Percentiles rank a stretch among this genome's conserved stretches.
These are phyloP conservation scores for Microbotryum scabiosae DNA, from an alignment of 1,284 basidiomycete genomes.

Conservation along the genomic window DNA sequence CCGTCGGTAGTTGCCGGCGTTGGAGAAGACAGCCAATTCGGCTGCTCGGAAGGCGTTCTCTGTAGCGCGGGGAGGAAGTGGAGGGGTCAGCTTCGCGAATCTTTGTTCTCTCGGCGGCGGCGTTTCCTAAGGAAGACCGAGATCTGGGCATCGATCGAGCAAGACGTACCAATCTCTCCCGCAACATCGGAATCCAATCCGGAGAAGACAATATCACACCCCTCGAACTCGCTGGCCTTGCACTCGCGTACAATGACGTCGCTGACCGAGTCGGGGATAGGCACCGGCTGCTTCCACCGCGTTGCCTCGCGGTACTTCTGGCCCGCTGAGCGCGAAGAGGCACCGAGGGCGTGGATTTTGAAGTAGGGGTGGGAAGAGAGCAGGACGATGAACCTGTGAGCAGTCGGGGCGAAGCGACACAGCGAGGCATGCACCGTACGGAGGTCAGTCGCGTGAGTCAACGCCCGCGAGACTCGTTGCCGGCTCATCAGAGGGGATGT, in stretches of 20 bases:
- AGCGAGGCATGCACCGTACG: constrained; percentile 1
- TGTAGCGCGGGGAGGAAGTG: constrained; percentile 37
- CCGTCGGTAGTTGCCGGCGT: constrained; percentile 92
- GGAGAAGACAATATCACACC: constrained; percentile 86
- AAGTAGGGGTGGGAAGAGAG: constrained; percentile 88
- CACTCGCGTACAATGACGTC: constrained; percentile 73
- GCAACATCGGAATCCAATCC: constrained; percentile 91
- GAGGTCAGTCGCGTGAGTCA: too few relatives aligned
- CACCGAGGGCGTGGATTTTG: constrained; percentile 74
- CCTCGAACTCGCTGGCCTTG: constrained; percentile 63
- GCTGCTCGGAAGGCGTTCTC: constrained; percentile 80
- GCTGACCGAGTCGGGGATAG: constrained; percentile 61
- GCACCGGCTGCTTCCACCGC: constrained; percentile 81
- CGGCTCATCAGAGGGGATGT: too few relatives aligned
- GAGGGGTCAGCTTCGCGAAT: not conserved
- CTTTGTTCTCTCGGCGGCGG: not conserved
- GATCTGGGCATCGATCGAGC: not conserved
- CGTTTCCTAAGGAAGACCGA: too few relatives aligned
- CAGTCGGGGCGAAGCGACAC: constrained; percentile 30
- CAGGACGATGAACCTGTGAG: constrained; percentile 67
- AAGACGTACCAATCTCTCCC: constrained; percentile 74
- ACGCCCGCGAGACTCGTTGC: not conserved
- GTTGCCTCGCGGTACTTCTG: constrained; percentile 70
- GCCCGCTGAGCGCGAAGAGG: constrained; percentile 78
- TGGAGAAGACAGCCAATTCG: constrained; percentile 90